Evolutionary conservation across 2,329 filamentous ascomycete genomes (phyloP).

Genomic region (Penicillium capsulatum): DNA sequence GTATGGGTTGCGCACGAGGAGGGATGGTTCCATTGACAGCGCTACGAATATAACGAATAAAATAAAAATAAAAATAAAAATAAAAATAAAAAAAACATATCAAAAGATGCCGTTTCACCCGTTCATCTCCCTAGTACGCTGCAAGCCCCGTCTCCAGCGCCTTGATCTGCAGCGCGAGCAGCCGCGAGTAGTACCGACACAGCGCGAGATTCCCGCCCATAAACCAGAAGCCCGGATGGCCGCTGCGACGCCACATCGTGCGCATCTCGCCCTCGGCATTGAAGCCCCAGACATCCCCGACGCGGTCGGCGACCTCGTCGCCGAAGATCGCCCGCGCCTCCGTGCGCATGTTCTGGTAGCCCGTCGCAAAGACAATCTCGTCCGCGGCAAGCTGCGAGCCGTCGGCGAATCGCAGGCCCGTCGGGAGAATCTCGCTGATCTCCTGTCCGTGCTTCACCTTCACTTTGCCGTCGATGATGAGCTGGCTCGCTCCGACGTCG

Average conservation of each 20-base stretch:
- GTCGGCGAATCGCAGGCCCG: constrained; percentile 52
- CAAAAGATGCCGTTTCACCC: too few relatives aligned
- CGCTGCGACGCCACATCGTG: constrained; percentile 58
- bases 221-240: constrained; percentile 65
- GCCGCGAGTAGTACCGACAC: constrained; percentile 58
- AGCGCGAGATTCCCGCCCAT: constrained; percentile 63
- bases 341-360: constrained; percentile 65
- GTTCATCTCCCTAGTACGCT: constrained; percentile 9
- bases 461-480: constrained; percentile 62
- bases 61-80: not conserved
- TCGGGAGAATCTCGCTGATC: constrained; percentile 50
- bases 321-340: constrained; percentile 60
- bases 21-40: constrained; percentile 19
- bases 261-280: constrained; percentile 54
- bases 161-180: constrained; percentile 51
- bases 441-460: constrained; percentile 61
- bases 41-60: not conserved
- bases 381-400: constrained; percentile 58
- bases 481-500: constrained; percentile 59
- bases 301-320: constrained; percentile 55
- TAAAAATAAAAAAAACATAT: not conserved
- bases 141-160: constrained; percentile 34
- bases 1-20: constrained; percentile 28
- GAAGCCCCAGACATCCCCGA: constrained; percentile 60
- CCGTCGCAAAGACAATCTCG: constrained; percentile 57